Base-by-base conservation (phyloP, 192 early-diverging fungal genomes). In the Borealophlyctis nickersoniae region DNA sequence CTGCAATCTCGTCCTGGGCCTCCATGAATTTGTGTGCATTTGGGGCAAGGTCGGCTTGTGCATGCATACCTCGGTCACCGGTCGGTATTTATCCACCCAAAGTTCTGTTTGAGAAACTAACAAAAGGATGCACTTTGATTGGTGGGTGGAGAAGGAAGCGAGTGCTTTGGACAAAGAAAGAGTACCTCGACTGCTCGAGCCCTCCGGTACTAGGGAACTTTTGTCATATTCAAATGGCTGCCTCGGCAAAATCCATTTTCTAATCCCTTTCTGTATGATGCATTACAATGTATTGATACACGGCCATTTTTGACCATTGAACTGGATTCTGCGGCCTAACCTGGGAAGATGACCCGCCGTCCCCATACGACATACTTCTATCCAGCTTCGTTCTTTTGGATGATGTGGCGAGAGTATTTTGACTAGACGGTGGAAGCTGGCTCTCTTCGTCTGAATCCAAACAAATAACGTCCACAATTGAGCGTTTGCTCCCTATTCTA, bases 1-100 rank as follows among this genome's bases (percentile, higher is more conserved):
- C 71, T 27, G 73, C 70, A 39, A 73, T 26, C 34, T 79, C 77
- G 16, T 63, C 29, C 68, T 74, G 56, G 9, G 32, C 4, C 35
- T n/a, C 16, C 7, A 7, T 53, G n/a, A 35, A 52, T 49, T 3
- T 22, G 27, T 2, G 11, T 5, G 7, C 24, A 33, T 2, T 2
- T 36, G 23, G 2, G 57, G 24, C 36, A 13, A 29, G 4, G 1
- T 45, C 54, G 28, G 19, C 13, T 14, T 22, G 1, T 9, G 7
- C 13, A 13, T 3, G 11, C 13, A 13, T 61, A 61, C 67, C 53
- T 65, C 69, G 4, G 54, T 58, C 14, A 24, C 22, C 1, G 69
- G 69, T 2, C 23, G 22, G 32, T 71, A 55, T 35, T 65, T 64
- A 57, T 71, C 69, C 30, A 71, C 45, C 69, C 69, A 71, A 5